phyloP scores from a whole-genome alignment of 2,329 filamentous ascomycete species.

The Atkinsonella hypoxylon region DNA sequence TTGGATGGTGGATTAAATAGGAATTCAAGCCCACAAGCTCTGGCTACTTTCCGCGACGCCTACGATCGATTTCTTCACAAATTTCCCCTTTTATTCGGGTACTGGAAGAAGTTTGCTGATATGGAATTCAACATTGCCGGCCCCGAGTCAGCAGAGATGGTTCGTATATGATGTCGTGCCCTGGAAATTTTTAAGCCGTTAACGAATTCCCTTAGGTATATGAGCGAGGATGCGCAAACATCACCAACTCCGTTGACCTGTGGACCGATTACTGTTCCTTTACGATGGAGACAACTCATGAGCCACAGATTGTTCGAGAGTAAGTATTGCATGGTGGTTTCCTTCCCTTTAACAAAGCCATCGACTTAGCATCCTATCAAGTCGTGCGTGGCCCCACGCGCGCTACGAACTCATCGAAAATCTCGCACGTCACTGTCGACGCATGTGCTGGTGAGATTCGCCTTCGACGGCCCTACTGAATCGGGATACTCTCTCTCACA shows the following conservation, averaged over 20 bases:
- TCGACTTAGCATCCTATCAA: slow-evolving; percentile 30
- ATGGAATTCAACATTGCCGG: slow-evolving; percentile 94
- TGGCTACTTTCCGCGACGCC: slow-evolving; percentile 72
- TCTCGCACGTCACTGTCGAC: slow-evolving; percentile 26
- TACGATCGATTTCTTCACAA: slow-evolving; percentile 92
- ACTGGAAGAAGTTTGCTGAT: slow-evolving; percentile 99
- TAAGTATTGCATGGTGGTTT: slow-evolving; percentile 67
- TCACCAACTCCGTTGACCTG: slow-evolving; percentile 86
- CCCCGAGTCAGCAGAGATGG: slow-evolving; percentile 94
- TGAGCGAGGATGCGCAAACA: slow-evolving; percentile 86
- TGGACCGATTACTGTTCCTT: slow-evolving; percentile 97
- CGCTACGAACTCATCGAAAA: slow-evolving; percentile 18
- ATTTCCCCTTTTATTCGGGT: slow-evolving; percentile 91
- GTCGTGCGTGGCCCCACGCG: slow-evolving; percentile 26
- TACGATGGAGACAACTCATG: slow-evolving; percentile 95
- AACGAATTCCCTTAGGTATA: slow-evolving; percentile 52
- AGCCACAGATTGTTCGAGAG: slow-evolving; percentile 94
- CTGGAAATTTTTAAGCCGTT: neutral
- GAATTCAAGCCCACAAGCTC: slow-evolving; percentile 90
- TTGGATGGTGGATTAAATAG: slow-evolving; percentile 90
- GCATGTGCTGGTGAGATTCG: slow-evolving; percentile 57
- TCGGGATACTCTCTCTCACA: slow-evolving; percentile 55
- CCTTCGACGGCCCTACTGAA: slow-evolving; percentile 44
- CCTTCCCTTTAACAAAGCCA: slow-evolving; percentile 53
- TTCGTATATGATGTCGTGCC: slow-evolving; percentile 28